Evolutionary conservation across 2,329 filamentous ascomycete species (phyloP).

Genomic region (Neocatenulostroma microsporum): DNA sequence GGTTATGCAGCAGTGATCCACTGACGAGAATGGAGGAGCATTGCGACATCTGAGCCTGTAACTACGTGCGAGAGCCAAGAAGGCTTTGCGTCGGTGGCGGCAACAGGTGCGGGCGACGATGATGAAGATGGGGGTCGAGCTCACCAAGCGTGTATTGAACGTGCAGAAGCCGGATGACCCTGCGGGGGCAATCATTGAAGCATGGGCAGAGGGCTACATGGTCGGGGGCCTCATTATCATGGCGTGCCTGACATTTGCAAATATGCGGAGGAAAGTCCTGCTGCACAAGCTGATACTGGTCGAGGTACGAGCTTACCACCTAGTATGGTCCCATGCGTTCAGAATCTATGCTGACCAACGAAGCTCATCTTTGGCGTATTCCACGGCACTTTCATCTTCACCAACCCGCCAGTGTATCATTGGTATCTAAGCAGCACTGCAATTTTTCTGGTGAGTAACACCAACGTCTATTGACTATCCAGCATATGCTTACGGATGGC

Average conservation of each 20-base stretch:
- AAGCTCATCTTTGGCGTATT: conserved; percentile 40
- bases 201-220: conserved; percentile 27
- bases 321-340: neutral
- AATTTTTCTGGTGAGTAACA: conserved; percentile 40
- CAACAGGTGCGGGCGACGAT: no score
- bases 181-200: conserved; percentile 22
- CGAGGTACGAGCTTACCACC: conserved; percentile 30
- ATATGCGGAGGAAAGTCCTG: conserved; percentile 41
- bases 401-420: conserved; percentile 48
- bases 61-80: no score
- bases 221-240: conserved; percentile 39
- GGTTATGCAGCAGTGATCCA: no score
- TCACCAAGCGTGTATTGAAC: conserved; percentile 13
- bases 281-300: conserved; percentile 46
- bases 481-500: neutral
- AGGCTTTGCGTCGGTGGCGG: no score
- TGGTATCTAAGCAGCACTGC: conserved; percentile 58
- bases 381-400: conserved; percentile 54
- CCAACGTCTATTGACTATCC: neutral
- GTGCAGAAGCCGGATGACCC: conserved; percentile 21
- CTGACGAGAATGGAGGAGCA: no score
- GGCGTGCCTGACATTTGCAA: conserved; percentile 41
- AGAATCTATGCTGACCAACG: neutral
- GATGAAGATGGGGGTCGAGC: neutral
- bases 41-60: no score